Evolutionary conservation across 2,329 filamentous ascomycete genomes (phyloP), one percentile per base, ranked within the genome.

Genomic region (Ascosphaera apis): DNA sequence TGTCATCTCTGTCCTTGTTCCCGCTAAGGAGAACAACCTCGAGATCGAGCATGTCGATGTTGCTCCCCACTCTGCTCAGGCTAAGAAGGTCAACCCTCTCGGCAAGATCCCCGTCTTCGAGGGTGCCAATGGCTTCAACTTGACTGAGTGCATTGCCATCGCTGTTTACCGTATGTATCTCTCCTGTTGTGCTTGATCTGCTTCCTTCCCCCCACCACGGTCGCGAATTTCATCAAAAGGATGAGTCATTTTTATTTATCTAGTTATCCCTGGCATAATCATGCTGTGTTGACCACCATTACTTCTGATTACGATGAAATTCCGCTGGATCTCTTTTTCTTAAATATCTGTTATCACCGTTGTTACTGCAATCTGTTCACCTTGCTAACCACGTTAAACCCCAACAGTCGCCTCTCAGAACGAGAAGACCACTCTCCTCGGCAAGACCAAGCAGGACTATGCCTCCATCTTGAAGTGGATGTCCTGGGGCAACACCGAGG

Each of bases 361-460:
- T n/a, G n/a, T n/a, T n/a, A n/a, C n/a, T 37, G 28, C 17, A 18
- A 31, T 33, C 18, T 33, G 17, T 11, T 15, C 30, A 34, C 12
- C 15, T 15, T 31, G 15, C 34, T 38, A 25, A 42, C 16, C 17
- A n/a, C 30, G 18, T 35, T 6, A 36, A 23, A 31, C 16, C 16
- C 6, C n/a, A 15, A 17, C 34, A 95, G 88, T 98, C 58, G 83
- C 88, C 53, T 95, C 88, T 50, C 88, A 98, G 67, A 98, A 98
- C 62, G 88, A 95, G 76, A 95, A 95, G 78, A 98, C 88, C 52
- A 91, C 83, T 49, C 83, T 98, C 47, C 75, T 98, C 51, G 88
- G 88, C 56, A 95, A 95, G 77, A 98, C 84, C 66, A 98, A 98
- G 78, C 86, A 98, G 69, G 88, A 98, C 74, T 86, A 95, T 62